Evolutionary conservation across 768 basidiomycete species (phyloP), one percentile per base, ranked within the genome.

Genomic region (Trametes coccinea): DNA sequence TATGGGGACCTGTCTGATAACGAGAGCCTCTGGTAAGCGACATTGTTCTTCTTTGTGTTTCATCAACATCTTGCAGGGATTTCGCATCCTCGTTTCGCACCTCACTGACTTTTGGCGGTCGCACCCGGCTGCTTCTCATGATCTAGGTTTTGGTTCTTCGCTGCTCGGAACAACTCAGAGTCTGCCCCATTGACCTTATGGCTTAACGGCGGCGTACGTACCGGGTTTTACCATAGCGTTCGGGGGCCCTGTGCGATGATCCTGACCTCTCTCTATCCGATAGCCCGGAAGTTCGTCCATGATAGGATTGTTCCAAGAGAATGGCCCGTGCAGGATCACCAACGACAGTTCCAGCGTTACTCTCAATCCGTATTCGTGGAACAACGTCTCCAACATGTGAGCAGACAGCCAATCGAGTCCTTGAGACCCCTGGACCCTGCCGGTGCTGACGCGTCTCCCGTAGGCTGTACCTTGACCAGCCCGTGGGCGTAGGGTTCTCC

Each of bases 121-220:
- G 13, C 11, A 40, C 33, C 40, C 29, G n/a, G 33, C 13, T 22
- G 17, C 51, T 51, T 65, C 56, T 11, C 29, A 47, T 29, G 29
- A 33, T 1, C 3, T 51, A 86, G 85, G 82, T 88, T 87, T 74
- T 87, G 85, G 84, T 88, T 84, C 75, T 88, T 88, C 65, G 85
- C 76, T 8, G 79, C 86, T 2, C 81, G 86, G n/a, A 82, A 83
- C 29, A 82, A 84, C 66, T 79, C 85, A 1, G 79, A 79, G 30
- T 83, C 78, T 0, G 86, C 85, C 0, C 86, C 87, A 33, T 76
- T 89, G 29, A 77, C 82, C 14, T 75, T 87, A 11, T 88, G 86
- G 87, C 83, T 88, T 59, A 88, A 88, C 70, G 86, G 86, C 30
- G 76, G 76, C 11, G 76, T 78, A 61, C 62, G 75, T 70, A 7